phyloP scores from a whole-genome alignment of 140 eudicot genomes.

The Stevia rebaudiana region DNA sequence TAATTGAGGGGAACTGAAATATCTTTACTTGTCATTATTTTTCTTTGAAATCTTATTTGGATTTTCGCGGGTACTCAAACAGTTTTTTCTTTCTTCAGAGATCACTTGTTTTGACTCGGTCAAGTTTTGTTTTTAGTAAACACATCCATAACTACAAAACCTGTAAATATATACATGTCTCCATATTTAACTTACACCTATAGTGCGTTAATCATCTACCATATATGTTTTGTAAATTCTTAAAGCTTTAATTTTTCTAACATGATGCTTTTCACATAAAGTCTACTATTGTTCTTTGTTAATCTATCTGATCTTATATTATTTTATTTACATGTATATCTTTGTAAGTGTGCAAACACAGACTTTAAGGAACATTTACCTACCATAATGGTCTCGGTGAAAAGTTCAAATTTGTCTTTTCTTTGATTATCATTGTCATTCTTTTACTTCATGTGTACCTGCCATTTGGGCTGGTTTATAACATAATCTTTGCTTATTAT shows the following conservation, averaged over 20 bases:
- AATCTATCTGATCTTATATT: constrained; percentile 9
- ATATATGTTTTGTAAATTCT: constrained; percentile 13
- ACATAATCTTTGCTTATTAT: constrained; percentile 16
- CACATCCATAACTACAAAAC: constrained; percentile 22
- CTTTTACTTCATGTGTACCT: constrained; percentile 26
- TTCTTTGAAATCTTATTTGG: constrained; percentile 25
- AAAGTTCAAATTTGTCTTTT: constrained; percentile 46
- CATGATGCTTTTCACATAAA: neutral
- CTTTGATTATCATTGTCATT: constrained; percentile 19
- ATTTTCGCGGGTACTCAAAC: constrained; percentile 28
- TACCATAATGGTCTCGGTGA: constrained; percentile 33
- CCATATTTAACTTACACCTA: neutral
- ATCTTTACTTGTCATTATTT: constrained; percentile 18
- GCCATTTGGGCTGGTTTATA: constrained; percentile 12
- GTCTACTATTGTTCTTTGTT: constrained; percentile 8
- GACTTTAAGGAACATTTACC: constrained; percentile 31
- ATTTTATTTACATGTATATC: neutral
- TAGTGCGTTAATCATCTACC: neutral
- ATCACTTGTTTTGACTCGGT: constrained; percentile 56
- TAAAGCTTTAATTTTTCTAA: constrained; percentile 10
- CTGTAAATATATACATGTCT: constrained; percentile 14
- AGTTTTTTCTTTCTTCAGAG: constrained; percentile 38
- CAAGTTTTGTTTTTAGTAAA: constrained; percentile 34
- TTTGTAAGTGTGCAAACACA: constrained; percentile 8
- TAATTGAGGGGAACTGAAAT: constrained; percentile 21